These are phyloP conservation scores for Auxenochlorella pyrenoidosa DNA, from an alignment of 139 green algal species.

Conservation along the genomic window DNA sequence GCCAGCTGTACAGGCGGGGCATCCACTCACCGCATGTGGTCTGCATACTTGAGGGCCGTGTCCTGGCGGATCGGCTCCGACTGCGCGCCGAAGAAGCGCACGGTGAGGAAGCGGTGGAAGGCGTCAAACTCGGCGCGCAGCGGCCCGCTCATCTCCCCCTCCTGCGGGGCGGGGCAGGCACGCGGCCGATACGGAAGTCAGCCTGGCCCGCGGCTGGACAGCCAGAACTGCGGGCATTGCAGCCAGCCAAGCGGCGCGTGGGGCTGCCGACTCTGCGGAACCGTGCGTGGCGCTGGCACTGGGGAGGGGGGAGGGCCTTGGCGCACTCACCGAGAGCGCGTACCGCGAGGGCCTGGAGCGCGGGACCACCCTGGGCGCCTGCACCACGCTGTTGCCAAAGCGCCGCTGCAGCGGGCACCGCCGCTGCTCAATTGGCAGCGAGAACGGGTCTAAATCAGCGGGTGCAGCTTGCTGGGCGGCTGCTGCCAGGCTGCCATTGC, in stretches of 20 bases:
- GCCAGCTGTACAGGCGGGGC: not conserved
- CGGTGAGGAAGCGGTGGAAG: slow-evolving; percentile 56
- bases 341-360: slow-evolving; percentile 16
- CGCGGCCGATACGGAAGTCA: no score
- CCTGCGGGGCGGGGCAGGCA: not conserved
- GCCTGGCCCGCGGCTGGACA: no score
- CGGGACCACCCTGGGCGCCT: slow-evolving; percentile 19
- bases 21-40: slow-evolving; percentile 40
- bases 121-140: slow-evolving; percentile 53
- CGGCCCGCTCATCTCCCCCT: slow-evolving; percentile 25
- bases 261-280: no score
- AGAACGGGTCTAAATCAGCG: not conserved
- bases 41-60: slow-evolving; percentile 59
- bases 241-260: no score
- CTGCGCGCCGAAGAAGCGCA: slow-evolving; percentile 53
- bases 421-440: slow-evolving; percentile 39
- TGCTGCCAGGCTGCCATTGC: not conserved
- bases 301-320: no score
- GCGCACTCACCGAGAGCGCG: slow-evolving; percentile 27
- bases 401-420: slow-evolving; percentile 22
- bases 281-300: not conserved
- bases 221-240: no score
- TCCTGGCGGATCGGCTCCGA: slow-evolving; percentile 50
- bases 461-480: not conserved
- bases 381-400: not conserved